Conservation (phyloP, 805 yeast species). For the Candida broadrunensis region DNA sequence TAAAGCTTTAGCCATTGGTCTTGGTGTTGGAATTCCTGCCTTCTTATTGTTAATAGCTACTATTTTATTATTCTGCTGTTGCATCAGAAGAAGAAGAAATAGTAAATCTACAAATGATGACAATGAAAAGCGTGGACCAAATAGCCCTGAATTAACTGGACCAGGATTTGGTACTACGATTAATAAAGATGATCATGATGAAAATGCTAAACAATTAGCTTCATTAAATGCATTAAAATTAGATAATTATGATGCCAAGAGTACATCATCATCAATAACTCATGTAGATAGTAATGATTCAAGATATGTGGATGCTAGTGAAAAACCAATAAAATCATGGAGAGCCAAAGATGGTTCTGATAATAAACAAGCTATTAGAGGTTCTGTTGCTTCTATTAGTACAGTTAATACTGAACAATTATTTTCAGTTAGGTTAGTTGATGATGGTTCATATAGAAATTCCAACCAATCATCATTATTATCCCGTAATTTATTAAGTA, state of each 20-base stretch:
- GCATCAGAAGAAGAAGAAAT: slow-evolving; percentile 31
- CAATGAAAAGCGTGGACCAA: slow-evolving; percentile 10
- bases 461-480: slow-evolving; percentile 26
- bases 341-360: slow-evolving; percentile 37
- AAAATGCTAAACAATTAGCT: slow-evolving; percentile 37
- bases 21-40: slow-evolving; percentile 83
- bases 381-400: slow-evolving; percentile 68
- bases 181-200: slow-evolving; percentile 18
- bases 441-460: slow-evolving; percentile 41
- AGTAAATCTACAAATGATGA: slow-evolving; percentile 12
- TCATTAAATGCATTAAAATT: slow-evolving; percentile 52
- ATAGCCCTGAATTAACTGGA: slow-evolving; percentile 19
- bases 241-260: slow-evolving; percentile 32
- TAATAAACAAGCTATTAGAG: slow-evolving; percentile 49
- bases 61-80: slow-evolving; percentile 51
- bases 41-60: slow-evolving; percentile 48
- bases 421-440: slow-evolving; percentile 73
- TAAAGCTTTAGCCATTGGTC: slow-evolving; percentile 76
- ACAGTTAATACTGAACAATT: slow-evolving; percentile 86
- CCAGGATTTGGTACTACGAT: slow-evolving; percentile 32
- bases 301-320: slow-evolving; percentile 29
- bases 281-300: slow-evolving; percentile 42
- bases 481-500: slow-evolving; percentile 19
- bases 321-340: slow-evolving; percentile 40
- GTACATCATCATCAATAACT: slow-evolving; percentile 46